Evolutionary conservation across 768 basidiomycete species (phyloP).

Genomic region (Pleurotus djamor): DNA sequence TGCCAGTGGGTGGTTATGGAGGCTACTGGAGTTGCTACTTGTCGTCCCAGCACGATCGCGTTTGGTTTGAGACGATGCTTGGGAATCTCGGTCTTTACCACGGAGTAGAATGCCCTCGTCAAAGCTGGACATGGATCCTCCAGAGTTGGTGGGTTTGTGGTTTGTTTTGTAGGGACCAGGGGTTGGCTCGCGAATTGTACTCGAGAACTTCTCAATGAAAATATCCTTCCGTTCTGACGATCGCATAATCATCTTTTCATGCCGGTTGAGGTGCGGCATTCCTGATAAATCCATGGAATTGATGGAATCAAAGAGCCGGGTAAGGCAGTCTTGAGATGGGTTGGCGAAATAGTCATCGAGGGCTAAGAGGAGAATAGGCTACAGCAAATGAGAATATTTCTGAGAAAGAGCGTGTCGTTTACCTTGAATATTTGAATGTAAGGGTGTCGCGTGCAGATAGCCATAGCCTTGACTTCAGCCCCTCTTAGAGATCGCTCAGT

Average conservation of each 20-base stretch:
- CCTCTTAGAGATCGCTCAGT: slow-evolving; percentile 49
- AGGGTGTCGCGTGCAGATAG: slow-evolving; percentile 90
- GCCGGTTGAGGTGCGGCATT: slow-evolving; percentile 73
- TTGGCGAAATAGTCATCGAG: slow-evolving; percentile 92
- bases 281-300: slow-evolving; percentile 88
- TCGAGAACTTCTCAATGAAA: slow-evolving; percentile 79
- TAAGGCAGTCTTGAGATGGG: slow-evolving; percentile 88
- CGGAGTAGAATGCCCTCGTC: slow-evolving; percentile 63
- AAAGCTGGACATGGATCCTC: slow-evolving; percentile 65
- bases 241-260: slow-evolving; percentile 89
- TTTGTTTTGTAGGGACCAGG: slow-evolving; percentile 19
- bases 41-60: slow-evolving; percentile 35
- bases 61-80: slow-evolving; percentile 4
- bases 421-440: slow-evolving; percentile 98
- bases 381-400: slow-evolving; percentile 5
- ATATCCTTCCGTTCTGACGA: slow-evolving; percentile 90
- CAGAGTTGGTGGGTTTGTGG: slow-evolving; percentile 51
- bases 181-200: slow-evolving; percentile 22
- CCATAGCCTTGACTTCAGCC: slow-evolving; percentile 91
- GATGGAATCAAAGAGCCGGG: slow-evolving; percentile 87
- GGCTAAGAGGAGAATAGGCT: slow-evolving; percentile 93
- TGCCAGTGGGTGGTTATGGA: slow-evolving; percentile 19
- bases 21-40: slow-evolving; percentile 28
- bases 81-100: not conserved
- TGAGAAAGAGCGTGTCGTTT: slow-evolving; percentile 11